These are phyloP conservation scores for Westerdykella sp. DNA, from an alignment of 2,329 filamentous ascomycete species.

Conservation along the genomic window DNA sequence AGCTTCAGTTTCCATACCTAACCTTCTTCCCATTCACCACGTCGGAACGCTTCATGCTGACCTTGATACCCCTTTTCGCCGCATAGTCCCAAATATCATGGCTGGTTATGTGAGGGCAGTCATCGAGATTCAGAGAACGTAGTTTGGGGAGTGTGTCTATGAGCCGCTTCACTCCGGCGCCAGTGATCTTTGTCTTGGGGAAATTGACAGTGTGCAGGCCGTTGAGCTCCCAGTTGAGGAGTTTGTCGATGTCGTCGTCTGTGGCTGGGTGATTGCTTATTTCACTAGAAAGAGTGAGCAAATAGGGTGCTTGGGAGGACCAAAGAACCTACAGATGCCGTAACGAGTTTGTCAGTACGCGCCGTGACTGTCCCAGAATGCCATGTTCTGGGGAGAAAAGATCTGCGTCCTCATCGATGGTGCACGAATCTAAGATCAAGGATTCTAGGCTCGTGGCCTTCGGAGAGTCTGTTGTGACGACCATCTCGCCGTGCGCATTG, in stretches of 20 bases:
- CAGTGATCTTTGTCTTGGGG: slow-evolving; percentile 35
- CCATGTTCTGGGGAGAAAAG: no score
- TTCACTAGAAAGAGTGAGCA: no score
- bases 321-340: not conserved
- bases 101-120: slow-evolving; percentile 30
- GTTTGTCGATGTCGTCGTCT: slow-evolving; percentile 28
- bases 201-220: slow-evolving; percentile 30
- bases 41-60: slow-evolving; percentile 5
- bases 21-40: no score
- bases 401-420: no score
- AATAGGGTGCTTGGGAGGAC: not conserved
- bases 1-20: no score
- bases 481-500: no score
- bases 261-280: slow-evolving; percentile 8
- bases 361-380: no score
- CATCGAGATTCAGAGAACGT: slow-evolving; percentile 26
- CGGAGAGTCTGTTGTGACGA: no score
- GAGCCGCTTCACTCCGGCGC: slow-evolving; percentile 37
- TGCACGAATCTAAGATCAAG: no score
- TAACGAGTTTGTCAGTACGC: not conserved
- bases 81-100: slow-evolving; percentile 40
- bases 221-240: slow-evolving; percentile 15
- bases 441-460: no score
- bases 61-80: slow-evolving; percentile 25
- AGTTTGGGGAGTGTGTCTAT: slow-evolving; percentile 23